Evolutionary conservation across 257 asterid species (phyloP).

Genomic region (Solanum bulbocastanum): DNA sequence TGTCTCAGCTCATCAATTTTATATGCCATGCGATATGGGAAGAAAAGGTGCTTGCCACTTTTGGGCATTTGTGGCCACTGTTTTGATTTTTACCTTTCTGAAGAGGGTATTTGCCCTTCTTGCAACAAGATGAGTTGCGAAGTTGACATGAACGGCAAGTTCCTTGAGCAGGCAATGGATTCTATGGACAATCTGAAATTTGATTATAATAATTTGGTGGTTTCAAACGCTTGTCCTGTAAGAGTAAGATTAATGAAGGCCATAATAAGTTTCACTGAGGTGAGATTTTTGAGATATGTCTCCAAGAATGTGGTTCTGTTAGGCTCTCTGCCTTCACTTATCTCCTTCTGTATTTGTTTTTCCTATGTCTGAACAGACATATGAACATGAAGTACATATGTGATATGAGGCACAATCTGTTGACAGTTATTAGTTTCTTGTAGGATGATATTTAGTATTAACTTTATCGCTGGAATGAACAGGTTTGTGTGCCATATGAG

Average conservation of each 20-base stretch:
- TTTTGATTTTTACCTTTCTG: conserved; percentile 33
- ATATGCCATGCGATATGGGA: conserved; percentile 43
- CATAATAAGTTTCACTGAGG: conserved; percentile 64
- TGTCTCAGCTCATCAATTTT: conserved; percentile 46
- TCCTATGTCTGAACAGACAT: not conserved
- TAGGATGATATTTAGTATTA: not conserved
- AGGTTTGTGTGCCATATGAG: conserved; percentile 74
- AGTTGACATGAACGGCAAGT: conserved; percentile 14
- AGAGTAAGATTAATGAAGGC: conserved; percentile 69
- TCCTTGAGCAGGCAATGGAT: conserved; percentile 11
- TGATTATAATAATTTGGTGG: conserved; percentile 7
- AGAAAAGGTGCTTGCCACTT: conserved; percentile 46
- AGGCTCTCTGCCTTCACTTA: not conserved
- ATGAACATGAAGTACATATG: not conserved
- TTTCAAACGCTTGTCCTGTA: conserved; percentile 35
- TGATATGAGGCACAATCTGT: not conserved
- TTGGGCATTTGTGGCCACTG: conserved; percentile 61
- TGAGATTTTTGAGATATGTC: conserved; percentile 14
- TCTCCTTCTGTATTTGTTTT: not conserved
- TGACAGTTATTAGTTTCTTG: not conserved
- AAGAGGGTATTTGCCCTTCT: conserved; percentile 36
- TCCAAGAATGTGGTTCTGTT: not conserved
- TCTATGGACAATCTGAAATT: conserved; percentile 19
- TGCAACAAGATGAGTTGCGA: conserved; percentile 20
- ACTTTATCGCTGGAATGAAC: conserved; percentile 6